Percentiles rank a stretch among this genome's conserved stretches.
Evolutionary conservation across 2,329 filamentous ascomycete species (phyloP).

Genomic region (Triangularia verruculosa): DNA sequence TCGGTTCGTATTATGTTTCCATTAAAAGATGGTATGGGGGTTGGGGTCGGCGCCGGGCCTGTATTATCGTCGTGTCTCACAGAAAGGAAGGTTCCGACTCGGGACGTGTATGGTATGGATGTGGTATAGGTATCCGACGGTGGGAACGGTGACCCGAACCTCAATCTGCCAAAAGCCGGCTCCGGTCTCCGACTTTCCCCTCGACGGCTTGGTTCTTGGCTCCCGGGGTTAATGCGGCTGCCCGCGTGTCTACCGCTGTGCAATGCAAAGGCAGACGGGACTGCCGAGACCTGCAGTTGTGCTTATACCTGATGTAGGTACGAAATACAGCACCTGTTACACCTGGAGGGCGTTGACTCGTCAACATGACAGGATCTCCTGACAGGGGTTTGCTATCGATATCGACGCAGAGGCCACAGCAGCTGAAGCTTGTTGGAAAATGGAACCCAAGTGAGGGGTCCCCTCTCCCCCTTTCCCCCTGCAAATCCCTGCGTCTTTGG

Average conservation of each 20-base stretch:
- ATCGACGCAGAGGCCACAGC: neutral
- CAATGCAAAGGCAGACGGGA: neutral
- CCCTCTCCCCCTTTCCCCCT: neutral
- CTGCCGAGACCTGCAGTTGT: neutral
- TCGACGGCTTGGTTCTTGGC: conserved; percentile 1
- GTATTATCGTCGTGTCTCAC: neutral
- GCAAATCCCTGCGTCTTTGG: neutral
- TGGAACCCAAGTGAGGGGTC: neutral
- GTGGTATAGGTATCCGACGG: neutral
- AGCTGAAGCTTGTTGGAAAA: neutral
- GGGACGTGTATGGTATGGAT: neutral
- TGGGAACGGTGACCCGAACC: neutral
- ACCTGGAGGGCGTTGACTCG: neutral
- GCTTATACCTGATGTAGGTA: no score
- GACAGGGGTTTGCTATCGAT: neutral
- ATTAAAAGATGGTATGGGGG: neutral
- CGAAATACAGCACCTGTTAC: no score
- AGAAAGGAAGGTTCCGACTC: neutral
- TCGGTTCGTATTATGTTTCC: neutral
- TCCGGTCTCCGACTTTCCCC: neutral
- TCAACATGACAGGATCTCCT: neutral
- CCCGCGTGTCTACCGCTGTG: neutral
- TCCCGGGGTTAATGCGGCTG: neutral
- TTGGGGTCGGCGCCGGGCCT: conserved; percentile 1
- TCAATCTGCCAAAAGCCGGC: neutral